These are phyloP conservation scores for Chalara sp. DNA, from an alignment of 2,329 filamentous ascomycete species.

Conservation along the genomic window DNA sequence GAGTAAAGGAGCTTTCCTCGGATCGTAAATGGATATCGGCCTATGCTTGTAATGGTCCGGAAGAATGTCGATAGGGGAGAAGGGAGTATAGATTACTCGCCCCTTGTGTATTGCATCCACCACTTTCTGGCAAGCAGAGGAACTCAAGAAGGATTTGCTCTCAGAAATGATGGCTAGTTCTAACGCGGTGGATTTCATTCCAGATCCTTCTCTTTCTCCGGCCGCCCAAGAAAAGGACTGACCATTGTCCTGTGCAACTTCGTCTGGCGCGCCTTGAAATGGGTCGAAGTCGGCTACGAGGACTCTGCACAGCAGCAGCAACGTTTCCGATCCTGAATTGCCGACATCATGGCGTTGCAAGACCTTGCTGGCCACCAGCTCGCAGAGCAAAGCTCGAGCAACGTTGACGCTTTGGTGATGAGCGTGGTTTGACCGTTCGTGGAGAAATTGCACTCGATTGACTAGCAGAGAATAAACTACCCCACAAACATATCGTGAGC, in stretches of 20 bases:
- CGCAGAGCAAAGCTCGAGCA: constrained; percentile 69
- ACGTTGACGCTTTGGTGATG: constrained; percentile 75
- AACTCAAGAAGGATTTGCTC: constrained; percentile 68
- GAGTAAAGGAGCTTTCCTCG: constrained; percentile 62
- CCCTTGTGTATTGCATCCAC: constrained; percentile 75
- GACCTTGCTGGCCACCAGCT: constrained; percentile 66
- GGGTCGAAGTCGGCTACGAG: constrained; percentile 78
- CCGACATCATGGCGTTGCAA: constrained; percentile 71
- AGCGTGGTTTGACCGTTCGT: constrained; percentile 66
- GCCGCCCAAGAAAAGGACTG: neutral
- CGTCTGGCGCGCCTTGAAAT: constrained; percentile 69
- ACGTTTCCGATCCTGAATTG: constrained; percentile 59
- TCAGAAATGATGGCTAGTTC: constrained; percentile 77
- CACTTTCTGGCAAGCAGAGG: constrained; percentile 70
- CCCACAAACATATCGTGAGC: neutral
- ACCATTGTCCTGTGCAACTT: constrained; percentile 40
- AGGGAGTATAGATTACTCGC: constrained; percentile 72
- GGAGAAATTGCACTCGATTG: constrained; percentile 70
- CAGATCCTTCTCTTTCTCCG: constrained; percentile 40
- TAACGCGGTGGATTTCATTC: constrained; percentile 54
- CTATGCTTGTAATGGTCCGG: constrained; percentile 78
- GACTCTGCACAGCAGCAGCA: constrained; percentile 68
- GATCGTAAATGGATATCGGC: constrained; percentile 73
- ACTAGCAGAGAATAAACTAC: constrained; percentile 73
- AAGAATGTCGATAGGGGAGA: constrained; percentile 71